Percentiles rank a stretch among this genome's conserved stretches.
phyloP scores from a whole-genome alignment of 2,329 filamentous ascomycete genomes.

The Gyromitra esculenta region DNA sequence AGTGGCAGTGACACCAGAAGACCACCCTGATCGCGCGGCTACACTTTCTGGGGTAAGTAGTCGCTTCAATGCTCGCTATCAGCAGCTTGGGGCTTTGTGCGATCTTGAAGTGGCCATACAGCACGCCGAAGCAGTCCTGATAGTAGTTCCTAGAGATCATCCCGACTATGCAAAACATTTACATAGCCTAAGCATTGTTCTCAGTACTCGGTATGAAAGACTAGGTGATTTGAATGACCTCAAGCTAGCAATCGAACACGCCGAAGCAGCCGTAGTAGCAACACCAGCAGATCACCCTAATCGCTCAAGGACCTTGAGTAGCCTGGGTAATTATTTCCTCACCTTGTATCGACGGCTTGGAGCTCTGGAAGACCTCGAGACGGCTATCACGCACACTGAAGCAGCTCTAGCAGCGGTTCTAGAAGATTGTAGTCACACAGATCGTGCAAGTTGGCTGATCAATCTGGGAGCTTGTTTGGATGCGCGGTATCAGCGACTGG shows the following conservation, averaged over 20 bases:
- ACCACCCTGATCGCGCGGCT: neutral
- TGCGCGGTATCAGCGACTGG: neutral
- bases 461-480: conserved; percentile 1
- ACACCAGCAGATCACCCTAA: conserved; percentile 12
- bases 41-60: neutral
- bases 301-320: neutral
- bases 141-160: neutral
- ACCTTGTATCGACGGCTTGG: neutral
- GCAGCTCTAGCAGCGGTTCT: conserved; percentile 55
- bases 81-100: conserved; percentile 18
- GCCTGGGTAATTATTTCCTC: neutral
- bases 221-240: conserved; percentile 4
- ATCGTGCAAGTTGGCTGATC: neutral
- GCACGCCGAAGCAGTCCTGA: conserved; percentile 8
- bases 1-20: conserved; percentile 10
- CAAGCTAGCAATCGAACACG: neutral
- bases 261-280: neutral
- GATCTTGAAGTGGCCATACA: conserved; percentile 46
- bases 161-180: neutral
- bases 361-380: neutral
- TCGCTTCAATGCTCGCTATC: conserved; percentile 1
- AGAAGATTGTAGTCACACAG: neutral
- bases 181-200: neutral
- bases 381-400: neutral
- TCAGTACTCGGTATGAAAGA: neutral